Base-by-base conservation (phyloP, 163 green algal species). In the Scenedesmus sp. region DNA sequence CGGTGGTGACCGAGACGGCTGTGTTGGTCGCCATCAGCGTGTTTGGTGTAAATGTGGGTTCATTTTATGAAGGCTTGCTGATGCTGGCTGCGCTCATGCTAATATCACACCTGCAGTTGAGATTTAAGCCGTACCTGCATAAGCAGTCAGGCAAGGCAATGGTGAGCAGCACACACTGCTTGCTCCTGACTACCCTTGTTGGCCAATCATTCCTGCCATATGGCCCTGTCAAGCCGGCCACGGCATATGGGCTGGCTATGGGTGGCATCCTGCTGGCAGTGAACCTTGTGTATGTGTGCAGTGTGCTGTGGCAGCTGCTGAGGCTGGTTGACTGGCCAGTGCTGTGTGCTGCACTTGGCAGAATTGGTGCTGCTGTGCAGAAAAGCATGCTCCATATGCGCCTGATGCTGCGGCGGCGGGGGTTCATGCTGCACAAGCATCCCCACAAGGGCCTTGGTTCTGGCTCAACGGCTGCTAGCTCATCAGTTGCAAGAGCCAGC, bases 21-120 rank as follows among this genome's bases (percentile, higher is more conserved):
- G 54, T 67, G 2, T 54, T 90, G 26, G 86, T 90, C 3, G 86
- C 86, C 20, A 67, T 90, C 86, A 90, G 86, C 15, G 86, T 90
- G 18, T 90, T 90, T 55, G 18, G 86, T 55, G 64, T 67, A 0
- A 83, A 56, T 1, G 13, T 90, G 26, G 86, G 86, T 60, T 1
- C 86, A 7, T 83, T 57, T 16, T 84, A 66, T 2, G 26, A 81
- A 23, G 64, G 52, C 20, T 3, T 84, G 16, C 8, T 81, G 13
- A 90, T 90, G 86, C 84, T 59, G 34, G 26, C n/a, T 55, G 86
- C 86, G 4, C 3, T 90, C 4, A 57, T 23, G 15, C 0, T 83
- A 3, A 84, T 81, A 0, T 54, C 52, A 10, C 54, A 67, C 15
- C 20, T 84, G 86, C 26, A 74, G 86, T 12, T 59, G 12, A 4